These are phyloP conservation scores for Cryphonectria naterciae DNA, from an alignment of 2,329 filamentous ascomycete genomes.

Conservation along the genomic window DNA sequence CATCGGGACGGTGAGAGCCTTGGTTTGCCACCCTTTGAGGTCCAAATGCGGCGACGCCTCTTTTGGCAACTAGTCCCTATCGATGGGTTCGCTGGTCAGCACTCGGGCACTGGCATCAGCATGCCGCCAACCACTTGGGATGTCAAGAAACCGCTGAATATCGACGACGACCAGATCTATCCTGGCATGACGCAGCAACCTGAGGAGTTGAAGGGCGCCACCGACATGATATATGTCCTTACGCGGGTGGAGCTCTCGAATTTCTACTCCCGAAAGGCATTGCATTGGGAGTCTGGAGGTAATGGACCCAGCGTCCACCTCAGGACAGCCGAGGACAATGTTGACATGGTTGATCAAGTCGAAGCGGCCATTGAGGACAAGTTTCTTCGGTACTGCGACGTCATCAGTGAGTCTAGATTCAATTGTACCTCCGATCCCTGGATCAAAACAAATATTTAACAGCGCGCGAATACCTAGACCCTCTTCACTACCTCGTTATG, in stretches of 20 bases:
- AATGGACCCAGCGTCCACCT: conserved; percentile 28
- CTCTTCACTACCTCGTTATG: conserved; percentile 41
- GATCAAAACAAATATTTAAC: background rate
- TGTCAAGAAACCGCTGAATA: conserved; percentile 40
- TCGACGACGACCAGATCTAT: conserved; percentile 45
- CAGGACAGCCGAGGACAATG: conserved; percentile 29
- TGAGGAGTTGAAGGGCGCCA: conserved; percentile 35
- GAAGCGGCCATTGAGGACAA: conserved; percentile 44
- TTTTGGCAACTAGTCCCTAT: conserved; percentile 57
- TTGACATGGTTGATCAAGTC: conserved; percentile 33
- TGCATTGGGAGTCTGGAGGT: conserved; percentile 11
- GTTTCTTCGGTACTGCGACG: conserved; percentile 49
- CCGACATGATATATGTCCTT: conserved; percentile 44
- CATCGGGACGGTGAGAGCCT: conserved; percentile 49
- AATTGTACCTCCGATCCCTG: too few relatives aligned
- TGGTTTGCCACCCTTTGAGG: conserved; percentile 47
- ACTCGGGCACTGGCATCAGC: conserved; percentile 33
- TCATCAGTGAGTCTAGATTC: conserved; percentile 32
- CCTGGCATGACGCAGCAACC: conserved; percentile 42
- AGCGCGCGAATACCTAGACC: conserved; percentile 31
- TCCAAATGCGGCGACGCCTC: conserved; percentile 55
- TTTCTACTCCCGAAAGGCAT: conserved; percentile 37
- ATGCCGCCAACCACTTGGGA: conserved; percentile 35
- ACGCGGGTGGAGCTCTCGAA: conserved; percentile 45
- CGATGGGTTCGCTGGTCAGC: conserved; percentile 34